These are phyloP conservation scores for Diaporthe humulicola DNA, from an alignment of 2,329 filamentous ascomycete genomes.

Conservation along the genomic window DNA sequence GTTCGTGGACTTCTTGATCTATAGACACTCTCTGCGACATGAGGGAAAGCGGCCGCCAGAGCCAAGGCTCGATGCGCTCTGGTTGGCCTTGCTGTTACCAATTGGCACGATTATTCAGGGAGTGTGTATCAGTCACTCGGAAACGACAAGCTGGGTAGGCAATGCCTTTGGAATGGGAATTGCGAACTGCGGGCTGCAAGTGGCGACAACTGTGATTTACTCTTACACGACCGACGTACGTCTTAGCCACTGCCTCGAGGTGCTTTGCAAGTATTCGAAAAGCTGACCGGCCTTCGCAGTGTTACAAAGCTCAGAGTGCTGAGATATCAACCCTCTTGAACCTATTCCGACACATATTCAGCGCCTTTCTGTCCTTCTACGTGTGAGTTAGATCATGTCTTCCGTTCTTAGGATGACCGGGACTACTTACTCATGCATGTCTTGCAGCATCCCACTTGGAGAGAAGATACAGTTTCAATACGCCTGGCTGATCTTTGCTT, in stretches of 20 bases:
- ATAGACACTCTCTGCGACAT: conserved; percentile 45
- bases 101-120: conserved; percentile 46
- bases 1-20: conserved; percentile 47
- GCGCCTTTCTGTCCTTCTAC: conserved; percentile 51
- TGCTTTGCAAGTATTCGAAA: too few relatives aligned
- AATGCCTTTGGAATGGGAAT: conserved; percentile 53
- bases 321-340: conserved; percentile 52
- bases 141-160: conserved; percentile 50
- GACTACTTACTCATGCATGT: not conserved
- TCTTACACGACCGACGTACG: conserved; percentile 50
- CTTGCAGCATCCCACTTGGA: conserved; percentile 44
- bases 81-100: conserved; percentile 45
- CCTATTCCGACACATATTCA: conserved; percentile 50
- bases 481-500: conserved; percentile 47
- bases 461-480: conserved; percentile 47
- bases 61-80: conserved; percentile 49
- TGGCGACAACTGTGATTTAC: conserved; percentile 51
- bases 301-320: conserved; percentile 52
- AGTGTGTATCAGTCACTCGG: conserved; percentile 46
- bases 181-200: conserved; percentile 51
- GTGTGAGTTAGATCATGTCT: conserved; percentile 35
- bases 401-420: not conserved
- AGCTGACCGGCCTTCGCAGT: conserved; percentile 26
- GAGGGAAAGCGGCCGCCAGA: conserved; percentile 48
- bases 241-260: not conserved